Percentiles rank a stretch among this genome's conserved stretches.
phyloP scores from a whole-genome alignment of 306 rosid genomes.

The Parietaria judaica region DNA sequence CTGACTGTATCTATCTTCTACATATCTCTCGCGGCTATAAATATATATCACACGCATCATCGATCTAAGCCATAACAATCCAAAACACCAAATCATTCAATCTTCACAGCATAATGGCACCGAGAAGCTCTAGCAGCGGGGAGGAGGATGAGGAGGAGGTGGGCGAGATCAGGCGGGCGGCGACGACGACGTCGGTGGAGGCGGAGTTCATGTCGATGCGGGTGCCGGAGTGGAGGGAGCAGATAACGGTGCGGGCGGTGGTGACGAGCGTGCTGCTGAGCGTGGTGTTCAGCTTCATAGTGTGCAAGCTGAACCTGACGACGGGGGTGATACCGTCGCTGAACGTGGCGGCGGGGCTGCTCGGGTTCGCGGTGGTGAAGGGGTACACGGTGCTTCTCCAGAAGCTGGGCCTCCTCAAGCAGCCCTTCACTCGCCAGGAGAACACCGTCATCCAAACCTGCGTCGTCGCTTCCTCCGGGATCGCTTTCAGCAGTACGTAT shows the following conservation, averaged over 20 bases:
- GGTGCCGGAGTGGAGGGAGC: slow-evolving; percentile 55
- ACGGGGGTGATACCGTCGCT: slow-evolving; percentile 71
- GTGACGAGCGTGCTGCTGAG: slow-evolving; percentile 45
- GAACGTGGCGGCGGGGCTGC: slow-evolving; percentile 61
- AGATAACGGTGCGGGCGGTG: slow-evolving; percentile 50
- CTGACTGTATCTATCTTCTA: too few relatives aligned
- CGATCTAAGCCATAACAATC: too few relatives aligned
- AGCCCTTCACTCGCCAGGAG: slow-evolving; percentile 77
- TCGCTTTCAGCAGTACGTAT: slow-evolving; percentile 68
- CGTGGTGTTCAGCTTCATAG: slow-evolving; percentile 48
- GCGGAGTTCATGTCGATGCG: background rate
- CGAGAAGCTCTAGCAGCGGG: too few relatives aligned
- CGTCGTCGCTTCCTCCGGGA: slow-evolving; percentile 77
- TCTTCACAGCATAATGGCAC: too few relatives aligned
- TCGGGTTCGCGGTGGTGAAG: slow-evolving; percentile 57
- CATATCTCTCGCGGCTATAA: too few relatives aligned
- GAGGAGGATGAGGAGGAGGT: too few relatives aligned
- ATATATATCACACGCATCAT: too few relatives aligned
- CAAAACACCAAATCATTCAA: too few relatives aligned
- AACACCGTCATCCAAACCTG: slow-evolving; percentile 73
- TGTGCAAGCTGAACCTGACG: slow-evolving; percentile 61
- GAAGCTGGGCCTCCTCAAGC: slow-evolving; percentile 36
- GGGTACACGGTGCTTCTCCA: slow-evolving; percentile 34
- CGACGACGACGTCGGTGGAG: too few relatives aligned
- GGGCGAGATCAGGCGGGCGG: too few relatives aligned